Evolutionary conservation across 2,329 filamentous ascomycete genomes (phyloP).

Genomic region (Fusarium lateritium): DNA sequence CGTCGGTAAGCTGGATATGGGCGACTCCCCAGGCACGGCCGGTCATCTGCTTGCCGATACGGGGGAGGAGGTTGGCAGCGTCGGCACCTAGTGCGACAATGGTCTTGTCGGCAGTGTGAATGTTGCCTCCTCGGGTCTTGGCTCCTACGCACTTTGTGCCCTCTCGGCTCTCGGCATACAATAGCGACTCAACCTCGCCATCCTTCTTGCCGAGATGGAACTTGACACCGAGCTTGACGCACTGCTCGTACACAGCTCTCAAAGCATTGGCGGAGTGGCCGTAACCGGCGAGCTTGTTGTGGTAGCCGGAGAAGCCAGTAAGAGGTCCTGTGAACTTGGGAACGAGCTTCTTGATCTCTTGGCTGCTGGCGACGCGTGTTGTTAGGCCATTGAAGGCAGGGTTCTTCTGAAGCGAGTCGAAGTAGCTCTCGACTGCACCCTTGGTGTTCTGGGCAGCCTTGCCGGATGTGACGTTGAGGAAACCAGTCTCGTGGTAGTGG

Average conservation of each 20-base stretch:
- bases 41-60: slow-evolving; percentile 33
- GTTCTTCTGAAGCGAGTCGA: slow-evolving; percentile 27
- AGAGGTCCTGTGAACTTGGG: slow-evolving; percentile 29
- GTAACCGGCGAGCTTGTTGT: slow-evolving; percentile 34
- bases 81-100: slow-evolving; percentile 28
- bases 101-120: slow-evolving; percentile 30
- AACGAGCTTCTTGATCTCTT: slow-evolving; percentile 29
- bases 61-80: slow-evolving; percentile 20
- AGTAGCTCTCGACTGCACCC: slow-evolving; percentile 26
- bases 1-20: slow-evolving; percentile 28
- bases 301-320: slow-evolving; percentile 21
- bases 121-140: slow-evolving; percentile 9
- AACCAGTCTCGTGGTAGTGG: slow-evolving; percentile 33
- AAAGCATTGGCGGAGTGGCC: slow-evolving; percentile 31
- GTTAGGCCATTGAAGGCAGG: slow-evolving; percentile 32
- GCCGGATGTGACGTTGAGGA: slow-evolving; percentile 33
- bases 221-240: slow-evolving; percentile 29
- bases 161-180: slow-evolving; percentile 23
- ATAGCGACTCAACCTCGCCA: slow-evolving; percentile 28
- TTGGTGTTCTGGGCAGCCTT: slow-evolving; percentile 30
- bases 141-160: slow-evolving; percentile 28
- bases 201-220: slow-evolving; percentile 19
- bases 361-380: slow-evolving; percentile 7
- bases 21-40: slow-evolving; percentile 35
- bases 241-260: slow-evolving; percentile 29